Percentiles rank a stretch among this genome's conserved stretches.
These are phyloP conservation scores for Nyctanthes arbortristis DNA, from an alignment of 257 asterid genomes.

Conservation along the genomic window DNA sequence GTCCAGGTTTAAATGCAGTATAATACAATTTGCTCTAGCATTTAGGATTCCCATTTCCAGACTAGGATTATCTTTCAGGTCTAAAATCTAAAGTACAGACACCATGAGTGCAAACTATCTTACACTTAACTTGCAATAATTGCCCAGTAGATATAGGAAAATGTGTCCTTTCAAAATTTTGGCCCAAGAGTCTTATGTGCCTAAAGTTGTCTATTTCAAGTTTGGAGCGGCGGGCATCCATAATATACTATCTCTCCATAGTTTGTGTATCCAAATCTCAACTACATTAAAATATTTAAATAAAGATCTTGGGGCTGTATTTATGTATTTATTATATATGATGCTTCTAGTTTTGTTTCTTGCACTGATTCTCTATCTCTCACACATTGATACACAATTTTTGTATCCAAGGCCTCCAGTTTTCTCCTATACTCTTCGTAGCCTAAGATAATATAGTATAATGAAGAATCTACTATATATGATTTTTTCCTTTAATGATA, in stretches of 20 bases:
- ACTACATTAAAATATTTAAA: too few species aligned
- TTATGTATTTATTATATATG: neutral
- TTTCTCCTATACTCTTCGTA: neutral
- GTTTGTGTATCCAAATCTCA: too few species aligned
- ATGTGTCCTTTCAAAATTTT: neutral
- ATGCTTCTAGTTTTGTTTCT: neutral
- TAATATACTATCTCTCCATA: too few species aligned
- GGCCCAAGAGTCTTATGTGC: neutral
- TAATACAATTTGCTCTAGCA: neutral
- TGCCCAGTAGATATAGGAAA: too few species aligned
- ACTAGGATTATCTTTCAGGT: constrained; percentile 1
- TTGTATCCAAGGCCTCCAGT: neutral
- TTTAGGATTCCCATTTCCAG: neutral
- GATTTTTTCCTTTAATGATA: neutral
- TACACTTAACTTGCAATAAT: neutral
- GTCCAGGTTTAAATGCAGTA: constrained; percentile 7
- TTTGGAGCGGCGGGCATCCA: neutral
- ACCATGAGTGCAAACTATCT: neutral
- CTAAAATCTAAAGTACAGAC: neutral
- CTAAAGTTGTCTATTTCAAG: neutral
- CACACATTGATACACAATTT: neutral
- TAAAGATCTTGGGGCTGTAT: neutral
- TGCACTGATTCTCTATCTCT: neutral
- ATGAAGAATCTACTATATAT: neutral
- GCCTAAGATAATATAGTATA: neutral